Evolutionary conservation across 192 early-diverging fungal genomes (phyloP).

Genomic region (Pilobolus umbonatus): DNA sequence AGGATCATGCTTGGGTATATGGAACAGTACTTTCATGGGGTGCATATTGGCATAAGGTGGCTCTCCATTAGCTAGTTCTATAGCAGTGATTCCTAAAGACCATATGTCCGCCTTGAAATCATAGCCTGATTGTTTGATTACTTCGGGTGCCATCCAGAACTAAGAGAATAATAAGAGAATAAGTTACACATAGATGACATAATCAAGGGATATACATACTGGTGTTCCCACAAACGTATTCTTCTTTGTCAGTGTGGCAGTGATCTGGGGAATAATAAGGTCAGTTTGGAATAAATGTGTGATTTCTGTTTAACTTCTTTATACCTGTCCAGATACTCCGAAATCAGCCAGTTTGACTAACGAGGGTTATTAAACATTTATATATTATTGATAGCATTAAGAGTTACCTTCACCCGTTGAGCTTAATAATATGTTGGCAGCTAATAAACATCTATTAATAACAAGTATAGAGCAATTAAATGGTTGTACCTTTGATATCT

Average conservation of each 20-base stretch:
- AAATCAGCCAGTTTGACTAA: slow-evolving; percentile 94
- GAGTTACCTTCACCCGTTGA: slow-evolving; percentile 58
- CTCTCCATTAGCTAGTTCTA: slow-evolving; percentile 90
- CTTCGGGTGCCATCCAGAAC: slow-evolving; percentile 94
- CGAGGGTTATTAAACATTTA: neutral
- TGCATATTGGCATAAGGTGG: slow-evolving; percentile 92
- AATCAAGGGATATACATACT: slow-evolving; percentile 28
- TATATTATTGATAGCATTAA: neutral
- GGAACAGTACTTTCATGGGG: slow-evolving; percentile 92
- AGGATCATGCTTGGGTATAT: slow-evolving; percentile 89
- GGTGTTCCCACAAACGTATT: slow-evolving; percentile 99
- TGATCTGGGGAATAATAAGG: slow-evolving; percentile 43
- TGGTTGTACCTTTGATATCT: slow-evolving; percentile 81
- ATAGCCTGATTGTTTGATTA: slow-evolving; percentile 92
- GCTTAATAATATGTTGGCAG: slow-evolving; percentile 79
- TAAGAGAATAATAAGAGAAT: slow-evolving; percentile 11
- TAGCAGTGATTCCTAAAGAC: slow-evolving; percentile 95
- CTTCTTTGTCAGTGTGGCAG: slow-evolving; percentile 87
- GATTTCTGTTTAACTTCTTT: slow-evolving; percentile 18
- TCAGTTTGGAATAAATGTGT: neutral
- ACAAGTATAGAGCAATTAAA: neutral
- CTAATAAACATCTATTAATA: slow-evolving; percentile 23
- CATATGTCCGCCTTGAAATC: slow-evolving; percentile 97
- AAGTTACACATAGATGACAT: too few species aligned
- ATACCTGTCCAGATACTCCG: slow-evolving; percentile 93